These are phyloP conservation scores for Eutrema japonicum DNA, from an alignment of 345 rosid genomes.

Conservation along the genomic window DNA sequence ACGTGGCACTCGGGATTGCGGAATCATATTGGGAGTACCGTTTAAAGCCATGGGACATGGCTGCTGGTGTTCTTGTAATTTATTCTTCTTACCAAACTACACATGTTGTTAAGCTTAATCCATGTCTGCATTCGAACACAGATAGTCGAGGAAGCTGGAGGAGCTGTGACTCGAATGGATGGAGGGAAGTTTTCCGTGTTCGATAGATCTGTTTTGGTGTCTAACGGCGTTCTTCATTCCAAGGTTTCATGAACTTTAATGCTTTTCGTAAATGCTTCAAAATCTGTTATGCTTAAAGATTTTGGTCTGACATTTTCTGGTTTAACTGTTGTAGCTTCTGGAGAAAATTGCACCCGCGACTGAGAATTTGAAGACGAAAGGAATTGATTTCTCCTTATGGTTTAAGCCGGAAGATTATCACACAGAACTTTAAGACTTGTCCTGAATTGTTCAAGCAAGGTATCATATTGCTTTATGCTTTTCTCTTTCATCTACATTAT, in stretches of 20 bases:
- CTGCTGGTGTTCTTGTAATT: constrained; percentile 95
- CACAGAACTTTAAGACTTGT: constrained; percentile 56
- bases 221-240: constrained; percentile 78
- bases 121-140: constrained; percentile 40
- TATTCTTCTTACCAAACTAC: constrained; percentile 12
- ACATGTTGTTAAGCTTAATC: constrained; percentile 19
- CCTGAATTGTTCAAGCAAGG: constrained; percentile 22
- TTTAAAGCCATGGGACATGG: constrained; percentile 99
- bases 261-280: constrained; percentile 1
- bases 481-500: constrained; percentile 3
- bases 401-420: constrained; percentile 80
- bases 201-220: constrained; percentile 92
- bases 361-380: constrained; percentile 72
- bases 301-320: background rate
- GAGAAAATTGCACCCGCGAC: constrained; percentile 81
- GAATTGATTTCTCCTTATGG: constrained; percentile 88
- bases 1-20: constrained; percentile 86
- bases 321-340: constrained; percentile 61
- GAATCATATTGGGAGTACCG: constrained; percentile 98
- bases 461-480: constrained; percentile 13
- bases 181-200: constrained; percentile 85
- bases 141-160: constrained; percentile 99
- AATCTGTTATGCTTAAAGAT: background rate
- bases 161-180: constrained; percentile 84
- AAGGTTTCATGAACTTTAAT: constrained; percentile 57